phyloP scores from a whole-genome alignment of 1,284 basidiomycete genomes.

The Rhodotorula sp. region DNA sequence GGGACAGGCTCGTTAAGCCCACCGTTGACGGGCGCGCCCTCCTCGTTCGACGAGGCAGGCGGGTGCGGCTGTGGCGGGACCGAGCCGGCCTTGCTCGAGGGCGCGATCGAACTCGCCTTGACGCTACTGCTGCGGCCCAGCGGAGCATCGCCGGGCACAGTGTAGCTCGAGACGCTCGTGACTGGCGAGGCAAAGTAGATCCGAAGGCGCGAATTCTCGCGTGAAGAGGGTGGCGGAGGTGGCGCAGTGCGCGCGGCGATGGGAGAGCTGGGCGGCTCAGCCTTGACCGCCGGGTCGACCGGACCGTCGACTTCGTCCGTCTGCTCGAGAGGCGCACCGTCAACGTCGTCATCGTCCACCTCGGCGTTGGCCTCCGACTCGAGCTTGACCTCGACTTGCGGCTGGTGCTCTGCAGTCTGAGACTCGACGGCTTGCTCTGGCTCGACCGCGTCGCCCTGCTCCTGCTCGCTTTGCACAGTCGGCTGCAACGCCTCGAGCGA shows the following conservation, averaged over 20 bases:
- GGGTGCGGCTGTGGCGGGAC: neutral
- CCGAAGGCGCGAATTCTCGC: slow-evolving; percentile 46
- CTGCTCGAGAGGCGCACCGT: slow-evolving; percentile 34
- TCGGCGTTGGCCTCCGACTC: slow-evolving; percentile 31
- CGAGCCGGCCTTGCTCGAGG: neutral
- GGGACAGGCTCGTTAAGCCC: slow-evolving; percentile 2
- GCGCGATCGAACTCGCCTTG: neutral
- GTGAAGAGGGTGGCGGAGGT: slow-evolving; percentile 29
- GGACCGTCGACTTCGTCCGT: neutral
- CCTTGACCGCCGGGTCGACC: neutral
- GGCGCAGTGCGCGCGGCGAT: slow-evolving; percentile 1
- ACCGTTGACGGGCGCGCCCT: neutral
- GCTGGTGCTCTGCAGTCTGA: neutral
- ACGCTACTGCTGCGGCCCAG: no score
- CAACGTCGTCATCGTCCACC: slow-evolving; percentile 53
- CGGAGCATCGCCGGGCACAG: neutral
- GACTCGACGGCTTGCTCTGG: neutral
- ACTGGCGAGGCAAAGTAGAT: slow-evolving; percentile 47
- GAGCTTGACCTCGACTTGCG: slow-evolving; percentile 5
- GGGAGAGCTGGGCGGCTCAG: slow-evolving; percentile 1
- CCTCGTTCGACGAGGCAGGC: neutral
- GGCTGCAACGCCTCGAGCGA: slow-evolving; percentile 16
- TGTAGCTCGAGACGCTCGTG: slow-evolving; percentile 17
- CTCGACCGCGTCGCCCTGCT: slow-evolving; percentile 5
- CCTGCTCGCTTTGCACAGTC: no score